phyloP scores from a whole-genome alignment of 108 stramenopile genomes.

The Bacterosira constricta region DNA sequence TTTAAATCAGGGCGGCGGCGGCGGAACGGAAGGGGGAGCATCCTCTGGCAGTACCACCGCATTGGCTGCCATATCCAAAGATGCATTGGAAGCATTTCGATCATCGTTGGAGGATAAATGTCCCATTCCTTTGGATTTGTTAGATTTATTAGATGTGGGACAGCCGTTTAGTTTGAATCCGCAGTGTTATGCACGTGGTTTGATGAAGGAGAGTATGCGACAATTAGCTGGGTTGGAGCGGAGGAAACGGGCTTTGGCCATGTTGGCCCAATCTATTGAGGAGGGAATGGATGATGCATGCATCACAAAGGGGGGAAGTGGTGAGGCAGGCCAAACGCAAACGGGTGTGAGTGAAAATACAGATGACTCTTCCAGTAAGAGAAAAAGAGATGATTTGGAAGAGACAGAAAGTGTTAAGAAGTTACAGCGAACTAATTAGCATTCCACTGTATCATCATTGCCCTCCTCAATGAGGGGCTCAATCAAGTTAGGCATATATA shows the following conservation, averaged over 20 bases:
- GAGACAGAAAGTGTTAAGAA: neutral
- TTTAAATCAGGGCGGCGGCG: neutral
- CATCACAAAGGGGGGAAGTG: too few species aligned
- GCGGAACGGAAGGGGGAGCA: too few species aligned
- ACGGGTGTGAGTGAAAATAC: too few species aligned
- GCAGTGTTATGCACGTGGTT: slow-evolving; percentile 76
- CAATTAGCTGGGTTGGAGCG: slow-evolving; percentile 76
- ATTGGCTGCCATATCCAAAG: slow-evolving; percentile 32
- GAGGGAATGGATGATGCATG: too few species aligned
- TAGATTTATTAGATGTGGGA: slow-evolving; percentile 80
- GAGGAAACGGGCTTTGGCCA: slow-evolving; percentile 70
- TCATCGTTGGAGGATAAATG: slow-evolving; percentile 57
- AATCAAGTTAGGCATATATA: neutral
- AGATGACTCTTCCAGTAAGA: slow-evolving; percentile 4
- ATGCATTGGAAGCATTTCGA: slow-evolving; percentile 37
- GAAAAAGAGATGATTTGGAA: slow-evolving; percentile 10
- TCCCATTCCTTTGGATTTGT: slow-evolving; percentile 75
- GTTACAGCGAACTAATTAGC: neutral
- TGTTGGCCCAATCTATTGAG: slow-evolving; percentile 71
- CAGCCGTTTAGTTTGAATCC: slow-evolving; percentile 69
- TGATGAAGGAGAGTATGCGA: slow-evolving; percentile 69
- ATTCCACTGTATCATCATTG: neutral
- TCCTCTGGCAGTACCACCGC: neutral
- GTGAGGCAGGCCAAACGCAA: too few species aligned
- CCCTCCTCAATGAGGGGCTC: neutral